Percentiles rank a stretch among this genome's conserved stretches.
Conservation (phyloP, 2,329 filamentous ascomycete species). For the Fusarium proliferatum region DNA sequence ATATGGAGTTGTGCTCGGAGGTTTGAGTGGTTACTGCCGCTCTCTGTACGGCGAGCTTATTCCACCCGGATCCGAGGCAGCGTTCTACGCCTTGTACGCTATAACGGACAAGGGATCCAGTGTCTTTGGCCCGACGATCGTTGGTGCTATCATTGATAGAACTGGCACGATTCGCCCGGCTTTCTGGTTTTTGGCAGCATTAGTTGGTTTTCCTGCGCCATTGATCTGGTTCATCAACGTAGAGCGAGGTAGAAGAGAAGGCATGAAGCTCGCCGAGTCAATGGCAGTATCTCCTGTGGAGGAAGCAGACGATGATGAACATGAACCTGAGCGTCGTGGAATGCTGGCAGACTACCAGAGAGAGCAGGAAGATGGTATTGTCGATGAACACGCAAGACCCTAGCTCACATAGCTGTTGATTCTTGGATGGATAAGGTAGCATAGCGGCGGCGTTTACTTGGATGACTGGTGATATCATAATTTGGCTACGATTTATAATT, state of each 20-base stretch:
- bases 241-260: conserved; percentile 78
- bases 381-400: conserved; percentile 13
- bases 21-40: conserved; percentile 89
- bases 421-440: conserved; percentile 6
- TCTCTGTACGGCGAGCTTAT: conserved; percentile 94
- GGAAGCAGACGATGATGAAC: conserved; percentile 32
- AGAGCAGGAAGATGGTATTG: conserved; percentile 26
- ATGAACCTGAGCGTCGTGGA: conserved; percentile 41
- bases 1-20: conserved; percentile 95
- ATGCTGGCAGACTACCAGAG: conserved; percentile 47
- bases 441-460: conserved; percentile 44
- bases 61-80: conserved; percentile 91
- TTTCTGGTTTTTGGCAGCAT: conserved; percentile 88
- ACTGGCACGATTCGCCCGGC: conserved; percentile 85
- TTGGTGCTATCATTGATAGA: conserved; percentile 89
- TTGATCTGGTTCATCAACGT: conserved; percentile 88
- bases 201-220: conserved; percentile 88
- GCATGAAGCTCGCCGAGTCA: conserved; percentile 69
- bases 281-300: conserved; percentile 64
- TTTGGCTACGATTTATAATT: conserved; percentile 8
- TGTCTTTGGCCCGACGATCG: conserved; percentile 92
- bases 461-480: neutral
- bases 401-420: neutral
- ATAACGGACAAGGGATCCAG: conserved; percentile 98
- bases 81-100: conserved; percentile 95